Percentiles rank a stretch among this genome's conserved stretches.
Evolutionary conservation across 116 monocot species (phyloP).

Genomic region (Dioscorea cayenensis): DNA sequence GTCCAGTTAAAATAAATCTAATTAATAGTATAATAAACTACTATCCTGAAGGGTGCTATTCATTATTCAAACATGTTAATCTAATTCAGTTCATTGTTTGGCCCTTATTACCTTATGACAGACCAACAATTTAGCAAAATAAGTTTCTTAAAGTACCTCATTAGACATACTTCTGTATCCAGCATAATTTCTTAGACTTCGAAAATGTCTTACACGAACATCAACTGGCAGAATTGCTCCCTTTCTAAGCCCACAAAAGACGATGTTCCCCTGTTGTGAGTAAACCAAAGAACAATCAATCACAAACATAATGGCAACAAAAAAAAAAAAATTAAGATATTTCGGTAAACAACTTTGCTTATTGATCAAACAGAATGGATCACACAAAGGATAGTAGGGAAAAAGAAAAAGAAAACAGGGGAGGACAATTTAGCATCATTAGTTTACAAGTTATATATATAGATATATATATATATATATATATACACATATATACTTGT

Average conservation of each 20-base stretch:
- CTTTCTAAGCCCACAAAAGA: slow-evolving; percentile 82
- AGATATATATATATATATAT: no score
- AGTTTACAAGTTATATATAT: no score
- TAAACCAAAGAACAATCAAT: slow-evolving; percentile 7
- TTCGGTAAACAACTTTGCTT: neutral
- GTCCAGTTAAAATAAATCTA: neutral
- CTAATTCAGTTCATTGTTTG: neutral
- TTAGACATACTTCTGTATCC: slow-evolving; percentile 5
- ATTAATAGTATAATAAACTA: neutral
- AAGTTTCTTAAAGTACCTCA: slow-evolving; percentile 14
- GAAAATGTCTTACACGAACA: slow-evolving; percentile 38
- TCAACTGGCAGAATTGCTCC: slow-evolving; percentile 65
- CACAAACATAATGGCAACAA: neutral
- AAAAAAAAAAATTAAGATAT: neutral
- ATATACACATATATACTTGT: no score
- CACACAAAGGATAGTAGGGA: no score
- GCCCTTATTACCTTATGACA: neutral
- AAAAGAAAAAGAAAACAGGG: no score
- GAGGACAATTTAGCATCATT: no score
- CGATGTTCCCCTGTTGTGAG: slow-evolving; percentile 64
- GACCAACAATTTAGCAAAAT: neutral
- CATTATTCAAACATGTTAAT: neutral
- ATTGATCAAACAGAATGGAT: neutral
- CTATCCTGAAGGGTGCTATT: neutral
- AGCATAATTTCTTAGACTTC: neutral